These are phyloP conservation scores for Solanum clarkiae DNA, from an alignment of 257 asterid genomes.

Conservation along the genomic window DNA sequence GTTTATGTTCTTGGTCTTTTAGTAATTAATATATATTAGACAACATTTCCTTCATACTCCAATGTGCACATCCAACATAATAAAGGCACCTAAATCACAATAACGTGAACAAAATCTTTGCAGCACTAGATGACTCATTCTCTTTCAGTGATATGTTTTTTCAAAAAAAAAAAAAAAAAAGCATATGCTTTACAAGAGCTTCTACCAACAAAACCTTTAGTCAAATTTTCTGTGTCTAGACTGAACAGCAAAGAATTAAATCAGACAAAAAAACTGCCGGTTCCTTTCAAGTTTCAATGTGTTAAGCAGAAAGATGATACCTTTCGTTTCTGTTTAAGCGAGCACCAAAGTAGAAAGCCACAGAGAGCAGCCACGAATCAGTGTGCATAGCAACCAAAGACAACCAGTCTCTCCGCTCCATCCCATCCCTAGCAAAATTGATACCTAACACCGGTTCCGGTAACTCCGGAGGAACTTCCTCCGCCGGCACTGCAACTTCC, in stretches of 20 bases:
- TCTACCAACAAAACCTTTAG: neutral
- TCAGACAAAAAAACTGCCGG: neutral
- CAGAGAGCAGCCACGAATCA: slow-evolving; percentile 15
- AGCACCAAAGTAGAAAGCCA: slow-evolving; percentile 14
- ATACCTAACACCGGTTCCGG: slow-evolving; percentile 16
- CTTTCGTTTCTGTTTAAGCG: slow-evolving; percentile 12
- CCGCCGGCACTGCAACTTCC: slow-evolving; percentile 16
- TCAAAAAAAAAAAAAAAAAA: neutral
- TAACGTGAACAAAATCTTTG: neutral
- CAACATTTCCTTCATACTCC: neutral
- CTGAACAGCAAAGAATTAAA: neutral
- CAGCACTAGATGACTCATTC: neutral
- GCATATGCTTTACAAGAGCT: neutral
- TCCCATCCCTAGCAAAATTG: slow-evolving; percentile 15
- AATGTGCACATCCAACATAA: neutral
- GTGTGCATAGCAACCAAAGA: slow-evolving; percentile 14
- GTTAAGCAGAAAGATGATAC: neutral
- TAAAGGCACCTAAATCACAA: neutral
- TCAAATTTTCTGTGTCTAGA: neutral
- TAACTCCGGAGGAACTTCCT: slow-evolving; percentile 15
- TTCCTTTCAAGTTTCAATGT: neutral
- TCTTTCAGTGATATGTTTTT: neutral
- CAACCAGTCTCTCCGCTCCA: slow-evolving; percentile 9
- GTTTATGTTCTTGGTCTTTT: too few species aligned
- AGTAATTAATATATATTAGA: too few species aligned